phyloP scores from a whole-genome alignment of 1,139 yeast genomes.

The Pichiaceae sp. region DNA sequence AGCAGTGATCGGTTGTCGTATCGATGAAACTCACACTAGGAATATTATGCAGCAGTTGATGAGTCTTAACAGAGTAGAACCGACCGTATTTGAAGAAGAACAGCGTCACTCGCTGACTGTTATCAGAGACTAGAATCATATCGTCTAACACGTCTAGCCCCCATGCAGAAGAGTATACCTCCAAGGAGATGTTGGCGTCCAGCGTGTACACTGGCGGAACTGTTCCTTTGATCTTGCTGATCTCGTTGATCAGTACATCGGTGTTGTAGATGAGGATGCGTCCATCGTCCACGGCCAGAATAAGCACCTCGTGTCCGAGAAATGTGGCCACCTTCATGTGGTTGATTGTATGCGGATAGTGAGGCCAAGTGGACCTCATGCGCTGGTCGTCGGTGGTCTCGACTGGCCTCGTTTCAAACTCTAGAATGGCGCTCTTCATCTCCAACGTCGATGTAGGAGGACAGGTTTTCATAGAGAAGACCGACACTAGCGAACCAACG shows the following conservation, averaged over 20 bases:
- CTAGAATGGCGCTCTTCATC: slow-evolving; percentile 19
- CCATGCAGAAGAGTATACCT: slow-evolving; percentile 49
- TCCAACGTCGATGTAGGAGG: too few species aligned
- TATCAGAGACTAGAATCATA: slow-evolving; percentile 48
- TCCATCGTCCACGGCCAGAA: slow-evolving; percentile 52
- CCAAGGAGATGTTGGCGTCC: slow-evolving; percentile 32
- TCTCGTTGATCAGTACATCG: slow-evolving; percentile 21
- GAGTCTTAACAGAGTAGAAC: slow-evolving; percentile 27
- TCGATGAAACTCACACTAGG: slow-evolving; percentile 45
- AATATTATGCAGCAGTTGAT: slow-evolving; percentile 45
- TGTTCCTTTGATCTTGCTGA: slow-evolving; percentile 3
- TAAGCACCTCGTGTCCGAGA: slow-evolving; percentile 30
- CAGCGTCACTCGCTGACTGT: slow-evolving; percentile 39
- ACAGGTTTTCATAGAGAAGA: slow-evolving; percentile 10
- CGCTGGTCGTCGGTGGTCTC: slow-evolving; percentile 32
- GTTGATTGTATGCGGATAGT: slow-evolving; percentile 52
- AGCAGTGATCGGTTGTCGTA: slow-evolving; percentile 8
- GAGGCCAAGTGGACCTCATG: slow-evolving; percentile 37
- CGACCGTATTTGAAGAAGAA: slow-evolving; percentile 24
- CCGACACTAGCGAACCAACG: slow-evolving; percentile 10
- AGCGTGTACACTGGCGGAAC: slow-evolving; percentile 15
- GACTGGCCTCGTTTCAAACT: slow-evolving; percentile 34
- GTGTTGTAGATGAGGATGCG: slow-evolving; percentile 37
- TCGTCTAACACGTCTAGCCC: slow-evolving; percentile 44
- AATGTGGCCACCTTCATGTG: slow-evolving; percentile 28